Evolutionary conservation across 2,329 filamentous ascomycete species (phyloP).

Genomic region (Metarhizium album): DNA sequence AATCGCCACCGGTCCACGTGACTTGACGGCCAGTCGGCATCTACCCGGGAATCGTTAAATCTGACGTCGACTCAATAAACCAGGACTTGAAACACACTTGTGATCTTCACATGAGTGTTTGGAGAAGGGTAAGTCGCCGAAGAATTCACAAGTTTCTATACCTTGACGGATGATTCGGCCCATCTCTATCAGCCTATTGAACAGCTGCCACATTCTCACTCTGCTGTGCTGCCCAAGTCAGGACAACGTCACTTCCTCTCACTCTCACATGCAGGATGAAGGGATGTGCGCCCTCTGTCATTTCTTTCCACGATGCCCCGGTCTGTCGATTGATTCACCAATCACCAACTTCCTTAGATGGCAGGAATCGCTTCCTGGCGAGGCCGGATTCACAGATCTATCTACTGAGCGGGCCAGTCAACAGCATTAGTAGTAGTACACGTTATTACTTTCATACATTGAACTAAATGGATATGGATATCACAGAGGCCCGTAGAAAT

Average conservation of each 20-base stretch:
- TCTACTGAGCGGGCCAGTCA: not conserved
- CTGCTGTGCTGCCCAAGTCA: not conserved
- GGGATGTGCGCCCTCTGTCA: not conserved
- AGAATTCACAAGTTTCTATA: too few relatives aligned
- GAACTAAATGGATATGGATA: conserved; percentile 24
- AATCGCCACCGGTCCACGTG: not conserved
- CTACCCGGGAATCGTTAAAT: too few relatives aligned
- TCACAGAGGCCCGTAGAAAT: conserved; percentile 13
- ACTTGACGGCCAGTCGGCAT: not conserved
- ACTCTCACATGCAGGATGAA: not conserved
- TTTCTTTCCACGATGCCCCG: not conserved
- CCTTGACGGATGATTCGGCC: too few relatives aligned
- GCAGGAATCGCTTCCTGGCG: not conserved
- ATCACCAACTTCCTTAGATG: not conserved
- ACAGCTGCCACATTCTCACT: too few relatives aligned
- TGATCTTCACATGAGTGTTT: too few relatives aligned
- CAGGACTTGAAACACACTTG: too few relatives aligned
- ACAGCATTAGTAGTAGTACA: not conserved
- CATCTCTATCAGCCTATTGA: too few relatives aligned
- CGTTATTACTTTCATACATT: not conserved
- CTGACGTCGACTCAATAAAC: too few relatives aligned
- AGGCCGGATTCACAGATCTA: not conserved
- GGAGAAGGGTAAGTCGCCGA: too few relatives aligned
- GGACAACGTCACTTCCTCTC: not conserved
- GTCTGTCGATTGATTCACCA: not conserved